Percentiles rank a stretch among this genome's conserved stretches.
These are phyloP conservation scores for Kwoniella pini DNA, from an alignment of 768 basidiomycete species.

Conservation along the genomic window DNA sequence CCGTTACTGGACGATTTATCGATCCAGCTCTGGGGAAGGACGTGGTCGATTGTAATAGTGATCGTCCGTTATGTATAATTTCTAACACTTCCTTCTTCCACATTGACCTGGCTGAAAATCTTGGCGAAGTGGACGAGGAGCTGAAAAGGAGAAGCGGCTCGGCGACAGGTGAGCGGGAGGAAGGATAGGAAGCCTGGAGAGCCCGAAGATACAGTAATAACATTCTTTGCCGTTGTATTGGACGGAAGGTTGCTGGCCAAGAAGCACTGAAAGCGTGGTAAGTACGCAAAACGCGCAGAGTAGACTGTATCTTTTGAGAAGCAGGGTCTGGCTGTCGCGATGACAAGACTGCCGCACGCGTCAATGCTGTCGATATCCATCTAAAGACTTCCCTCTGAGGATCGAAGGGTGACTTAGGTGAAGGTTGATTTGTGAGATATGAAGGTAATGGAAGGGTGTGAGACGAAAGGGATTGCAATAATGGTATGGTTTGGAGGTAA, in stretches of 20 bases:
- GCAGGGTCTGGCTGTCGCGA: conserved; percentile 56
- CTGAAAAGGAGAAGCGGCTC: conserved; percentile 37
- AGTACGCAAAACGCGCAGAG: conserved; percentile 47
- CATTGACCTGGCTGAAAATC: conserved; percentile 30
- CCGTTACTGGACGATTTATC: conserved; percentile 73
- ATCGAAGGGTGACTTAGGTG: conserved; percentile 57
- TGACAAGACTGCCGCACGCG: conserved; percentile 72
- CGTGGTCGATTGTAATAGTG: conserved; percentile 68
- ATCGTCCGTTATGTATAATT: conserved; percentile 70
- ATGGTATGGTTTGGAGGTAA: conserved; percentile 37
- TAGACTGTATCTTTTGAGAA: conserved; percentile 7
- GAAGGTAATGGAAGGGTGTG: conserved; percentile 27
- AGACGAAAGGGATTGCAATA: conserved; percentile 27
- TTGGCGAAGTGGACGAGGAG: conserved; percentile 21
- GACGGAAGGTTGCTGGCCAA: conserved; percentile 79
- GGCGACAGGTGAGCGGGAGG: conserved; percentile 21
- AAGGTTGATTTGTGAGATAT: conserved; percentile 27
- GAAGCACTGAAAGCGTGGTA: conserved; percentile 56
- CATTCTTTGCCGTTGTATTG: conserved; percentile 71
- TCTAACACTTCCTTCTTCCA: conserved; percentile 70
- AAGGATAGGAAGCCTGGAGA: conserved; percentile 57
- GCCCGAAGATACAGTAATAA: conserved; percentile 72
- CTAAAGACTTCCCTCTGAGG: conserved; percentile 81
- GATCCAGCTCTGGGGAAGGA: conserved; percentile 79
- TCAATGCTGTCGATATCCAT: conserved; percentile 79